These are phyloP conservation scores for Erigeron philadelphicus DNA, from an alignment of 140 eudicot genomes.

Conservation along the genomic window DNA sequence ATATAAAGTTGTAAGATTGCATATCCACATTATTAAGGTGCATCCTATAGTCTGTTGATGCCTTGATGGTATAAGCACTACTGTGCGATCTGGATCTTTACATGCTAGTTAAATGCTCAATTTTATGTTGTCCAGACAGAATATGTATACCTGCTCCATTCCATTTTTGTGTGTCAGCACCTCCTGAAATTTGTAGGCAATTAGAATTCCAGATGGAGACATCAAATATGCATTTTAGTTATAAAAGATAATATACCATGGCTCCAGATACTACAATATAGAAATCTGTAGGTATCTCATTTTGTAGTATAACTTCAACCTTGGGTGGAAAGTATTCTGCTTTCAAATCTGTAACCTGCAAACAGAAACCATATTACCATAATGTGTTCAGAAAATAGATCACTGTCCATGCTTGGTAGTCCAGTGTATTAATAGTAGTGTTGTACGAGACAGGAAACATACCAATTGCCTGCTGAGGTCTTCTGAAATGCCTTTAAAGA, in stretches of 20 bases:
- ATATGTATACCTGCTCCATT: conserved; percentile 56
- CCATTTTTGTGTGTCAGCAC: conserved; percentile 60
- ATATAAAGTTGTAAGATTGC: conserved; percentile 5
- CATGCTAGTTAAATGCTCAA: conserved; percentile 15
- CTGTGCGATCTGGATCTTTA: background rate
- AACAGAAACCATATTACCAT: conserved; percentile 13
- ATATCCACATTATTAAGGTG: background rate
- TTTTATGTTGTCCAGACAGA: background rate
- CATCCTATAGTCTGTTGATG: background rate
- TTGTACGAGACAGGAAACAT: conserved; percentile 20
- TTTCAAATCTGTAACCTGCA: conserved; percentile 73
- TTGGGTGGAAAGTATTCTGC: conserved; percentile 92
- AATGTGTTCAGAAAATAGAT: conserved; percentile 4
- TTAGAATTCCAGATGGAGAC: conserved; percentile 28
- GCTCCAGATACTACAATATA: conserved; percentile 80
- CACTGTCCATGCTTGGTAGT: background rate
- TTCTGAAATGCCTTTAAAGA: conserved; percentile 67
- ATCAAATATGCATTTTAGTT: background rate
- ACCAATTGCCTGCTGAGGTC: conserved; percentile 83
- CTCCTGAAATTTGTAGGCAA: conserved; percentile 54
- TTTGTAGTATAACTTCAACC: conserved; percentile 77
- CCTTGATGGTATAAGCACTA: background rate
- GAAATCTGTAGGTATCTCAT: conserved; percentile 87
- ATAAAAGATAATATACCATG: conserved; percentile 48
- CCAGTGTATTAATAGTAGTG: conserved; percentile 16